Base-by-base conservation (phyloP, 2,329 filamentous ascomycete genomes). In the Penicillium hordei region DNA sequence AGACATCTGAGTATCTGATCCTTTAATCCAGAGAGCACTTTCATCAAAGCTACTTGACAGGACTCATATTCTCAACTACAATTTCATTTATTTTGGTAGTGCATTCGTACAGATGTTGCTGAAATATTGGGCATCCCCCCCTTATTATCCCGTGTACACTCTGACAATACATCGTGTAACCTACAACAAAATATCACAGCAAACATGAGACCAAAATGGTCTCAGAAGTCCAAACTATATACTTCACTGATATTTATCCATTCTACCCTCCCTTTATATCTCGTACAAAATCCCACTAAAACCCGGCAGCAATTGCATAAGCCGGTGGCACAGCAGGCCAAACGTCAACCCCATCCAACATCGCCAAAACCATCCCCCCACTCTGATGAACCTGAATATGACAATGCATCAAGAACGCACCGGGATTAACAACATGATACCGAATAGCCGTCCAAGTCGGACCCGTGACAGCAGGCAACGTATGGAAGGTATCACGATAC, bases 351-450 rank as follows among this genome's bases (percentile, higher is more conserved):
- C 80, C 80, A 66, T 83, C 81, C 49, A 82, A 59, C 15, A 83
- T 72, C 0, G 76, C 76, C 54, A 82, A 69, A 0, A 74, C 75
- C 80, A 83, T 83, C 0, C 80, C 81, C 0, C 80, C 80, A 46
- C 70, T 73, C 48, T 82, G 66, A 71, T 84, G 81, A 36, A 72
- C 74, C 66, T 82, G 74, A 13, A 83, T 76, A 67, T 83, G 81
- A 58, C 81, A 83, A 65, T 83, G 81, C 50, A 84, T 60, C 60
- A 83, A 68, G 54, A 76, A 83, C 0, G 79, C 75, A 0, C 81
- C 81, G 0, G 81, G 79, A 49, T 79, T 81, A 1, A 73, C 68
- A 7, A 78, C 78, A 34, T 80, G 74, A 56, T 83, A 83, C 29
- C 80, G 59, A 4, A 82, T 61, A 0, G 72, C 78, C 33, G 79